phyloP scores from a whole-genome alignment of 1,139 yeast species.

The Zygosaccharomyces pseudobailii region DNA sequence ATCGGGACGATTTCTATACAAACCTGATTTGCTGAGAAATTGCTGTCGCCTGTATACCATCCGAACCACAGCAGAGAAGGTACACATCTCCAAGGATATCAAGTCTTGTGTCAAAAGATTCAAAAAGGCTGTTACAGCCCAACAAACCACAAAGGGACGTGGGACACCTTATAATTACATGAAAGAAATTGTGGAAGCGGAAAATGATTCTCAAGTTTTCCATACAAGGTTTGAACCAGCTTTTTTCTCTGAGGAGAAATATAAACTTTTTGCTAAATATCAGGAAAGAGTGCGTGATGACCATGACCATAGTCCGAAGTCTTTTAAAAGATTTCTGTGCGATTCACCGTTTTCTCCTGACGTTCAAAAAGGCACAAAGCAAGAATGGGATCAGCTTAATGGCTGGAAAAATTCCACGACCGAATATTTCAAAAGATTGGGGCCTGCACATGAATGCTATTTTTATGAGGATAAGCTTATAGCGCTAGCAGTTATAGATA shows the following conservation, averaged over 20 bases:
- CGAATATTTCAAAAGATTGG: constrained; percentile 32
- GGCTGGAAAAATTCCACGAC: constrained; percentile 30
- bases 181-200: constrained; percentile 31
- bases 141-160: constrained; percentile 2
- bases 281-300: constrained; percentile 70
- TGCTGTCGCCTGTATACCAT: constrained; percentile 87
- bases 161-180: constrained; percentile 30
- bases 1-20: constrained; percentile 70
- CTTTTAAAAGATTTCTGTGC: constrained; percentile 66
- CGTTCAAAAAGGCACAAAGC: constrained; percentile 28
- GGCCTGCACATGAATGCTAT: constrained; percentile 72
- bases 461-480: constrained; percentile 58
- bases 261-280: constrained; percentile 58
- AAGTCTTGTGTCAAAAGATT: constrained; percentile 63
- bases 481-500: constrained; percentile 74
- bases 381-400: constrained; percentile 34
- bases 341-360: constrained; percentile 51
- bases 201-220: constrained; percentile 37
- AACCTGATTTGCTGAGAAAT: constrained; percentile 62
- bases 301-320: constrained; percentile 39
- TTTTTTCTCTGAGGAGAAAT: constrained; percentile 55
- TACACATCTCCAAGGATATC: constrained; percentile 58
- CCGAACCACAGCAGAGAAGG: constrained; percentile 48
- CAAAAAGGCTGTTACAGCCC: constrained; percentile 32
- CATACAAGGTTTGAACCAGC: constrained; percentile 52